These are phyloP conservation scores for Boletus rufocinnamomeus DNA, from an alignment of 768 basidiomycete genomes.

Conservation along the genomic window DNA sequence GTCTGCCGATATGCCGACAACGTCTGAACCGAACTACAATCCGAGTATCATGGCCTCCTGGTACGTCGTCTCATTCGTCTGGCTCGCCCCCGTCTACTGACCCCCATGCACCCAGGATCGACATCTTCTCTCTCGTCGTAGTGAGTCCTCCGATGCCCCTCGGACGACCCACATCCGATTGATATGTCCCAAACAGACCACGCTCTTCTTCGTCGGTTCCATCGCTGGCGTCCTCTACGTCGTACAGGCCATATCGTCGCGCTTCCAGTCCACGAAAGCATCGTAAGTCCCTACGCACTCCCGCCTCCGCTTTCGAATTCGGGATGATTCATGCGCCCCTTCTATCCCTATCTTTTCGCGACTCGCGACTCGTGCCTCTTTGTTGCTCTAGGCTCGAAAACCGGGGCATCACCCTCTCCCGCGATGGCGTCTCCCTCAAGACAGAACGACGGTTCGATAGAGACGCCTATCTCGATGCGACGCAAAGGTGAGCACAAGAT, in stretches of 20 bases:
- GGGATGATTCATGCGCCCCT: neutral
- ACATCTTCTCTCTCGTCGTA: conserved; percentile 20
- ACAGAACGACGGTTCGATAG: conserved; percentile 59
- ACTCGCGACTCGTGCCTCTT: neutral
- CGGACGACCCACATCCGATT: neutral
- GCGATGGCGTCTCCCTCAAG: conserved; percentile 65
- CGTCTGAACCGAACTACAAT: neutral
- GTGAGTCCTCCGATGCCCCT: neutral
- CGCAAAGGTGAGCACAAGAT: conserved; percentile 53
- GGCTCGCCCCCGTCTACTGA: neutral
- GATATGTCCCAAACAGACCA: conserved; percentile 28
- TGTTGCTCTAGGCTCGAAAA: conserved; percentile 40
- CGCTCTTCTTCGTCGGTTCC: conserved; percentile 47
- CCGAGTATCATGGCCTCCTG: conserved; percentile 15
- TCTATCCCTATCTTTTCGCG: neutral
- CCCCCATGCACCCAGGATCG: conserved; percentile 10
- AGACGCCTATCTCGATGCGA: conserved; percentile 70
- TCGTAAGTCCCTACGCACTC: conserved; percentile 42
- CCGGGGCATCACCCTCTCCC: conserved; percentile 57
- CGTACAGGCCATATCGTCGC: conserved; percentile 41
- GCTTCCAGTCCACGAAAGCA: conserved; percentile 52
- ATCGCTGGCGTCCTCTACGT: conserved; percentile 45
- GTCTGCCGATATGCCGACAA: no score
- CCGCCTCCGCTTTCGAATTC: neutral
- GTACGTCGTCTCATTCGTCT: neutral